phyloP scores from a whole-genome alignment of 1,139 yeast genomes.

The Suhomyces choctaworum region DNA sequence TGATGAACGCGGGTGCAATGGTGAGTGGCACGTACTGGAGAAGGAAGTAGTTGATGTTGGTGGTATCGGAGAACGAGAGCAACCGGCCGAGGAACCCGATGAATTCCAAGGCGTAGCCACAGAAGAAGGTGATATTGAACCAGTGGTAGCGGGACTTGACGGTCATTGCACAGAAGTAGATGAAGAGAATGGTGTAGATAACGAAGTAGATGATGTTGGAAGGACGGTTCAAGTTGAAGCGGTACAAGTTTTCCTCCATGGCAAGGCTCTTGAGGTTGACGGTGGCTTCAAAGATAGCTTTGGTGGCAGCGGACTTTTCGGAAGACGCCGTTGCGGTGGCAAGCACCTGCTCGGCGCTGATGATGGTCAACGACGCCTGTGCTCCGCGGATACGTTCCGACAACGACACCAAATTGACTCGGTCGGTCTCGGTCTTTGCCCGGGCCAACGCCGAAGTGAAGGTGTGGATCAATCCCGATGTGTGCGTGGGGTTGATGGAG shows the following conservation, averaged over 20 bases:
- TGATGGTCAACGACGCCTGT: conserved; percentile 37
- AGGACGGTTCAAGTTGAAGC: conserved; percentile 23
- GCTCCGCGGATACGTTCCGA: conserved; percentile 37
- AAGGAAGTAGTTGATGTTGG: conserved; percentile 48
- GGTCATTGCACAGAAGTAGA: conserved; percentile 26
- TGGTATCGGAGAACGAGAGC: conserved; percentile 41
- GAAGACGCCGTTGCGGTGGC: conserved; percentile 40
- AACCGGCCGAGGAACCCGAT: conserved; percentile 70
- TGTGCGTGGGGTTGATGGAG: conserved; percentile 24
- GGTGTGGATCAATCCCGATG: conserved; percentile 19
- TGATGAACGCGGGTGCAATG: conserved; percentile 82
- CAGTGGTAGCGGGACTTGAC: conserved; percentile 63
- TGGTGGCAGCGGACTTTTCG: conserved; percentile 32
- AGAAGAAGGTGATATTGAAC: conserved; percentile 62
- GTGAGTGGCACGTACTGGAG: conserved; percentile 72
- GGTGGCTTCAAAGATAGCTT: conserved; percentile 32
- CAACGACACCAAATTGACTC: conserved; percentile 15
- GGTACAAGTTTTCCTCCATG: conserved; percentile 30
- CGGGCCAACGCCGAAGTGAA: conserved; percentile 19
- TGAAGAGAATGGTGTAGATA: conserved; percentile 27
- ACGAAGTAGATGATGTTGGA: conserved; percentile 35
- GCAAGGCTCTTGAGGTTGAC: conserved; percentile 33
- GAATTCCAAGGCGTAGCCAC: conserved; percentile 65
- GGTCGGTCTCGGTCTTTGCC: conserved; percentile 15
- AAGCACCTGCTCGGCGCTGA: conserved; percentile 34